Evolutionary conservation across 1,284 basidiomycete genomes (phyloP).

Genomic region (Ceratobasidium sp.): DNA sequence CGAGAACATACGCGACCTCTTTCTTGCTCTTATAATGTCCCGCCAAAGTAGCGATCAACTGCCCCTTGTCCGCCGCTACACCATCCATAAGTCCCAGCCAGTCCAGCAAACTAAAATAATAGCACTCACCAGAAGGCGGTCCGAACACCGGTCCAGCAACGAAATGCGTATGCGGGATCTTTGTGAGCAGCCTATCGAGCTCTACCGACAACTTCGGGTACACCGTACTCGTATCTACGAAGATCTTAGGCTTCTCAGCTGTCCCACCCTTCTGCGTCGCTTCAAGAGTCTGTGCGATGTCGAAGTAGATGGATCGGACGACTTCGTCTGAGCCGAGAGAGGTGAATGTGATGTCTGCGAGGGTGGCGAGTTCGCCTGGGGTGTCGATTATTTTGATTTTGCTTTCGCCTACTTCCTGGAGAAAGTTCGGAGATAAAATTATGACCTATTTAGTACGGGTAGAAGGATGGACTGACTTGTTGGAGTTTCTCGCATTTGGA

Average conservation of each 20-base stretch:
- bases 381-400: conserved; percentile 69
- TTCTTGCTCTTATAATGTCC: conserved; percentile 90
- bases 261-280: conserved; percentile 49
- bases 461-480: conserved; percentile 5
- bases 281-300: conserved; percentile 72
- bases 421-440: background rate
- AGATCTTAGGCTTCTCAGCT: conserved; percentile 70
- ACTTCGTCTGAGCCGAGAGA: conserved; percentile 81
- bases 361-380: conserved; percentile 68
- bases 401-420: conserved; percentile 66
- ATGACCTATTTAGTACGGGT: no score
- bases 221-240: conserved; percentile 86
- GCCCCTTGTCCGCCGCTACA: conserved; percentile 74
- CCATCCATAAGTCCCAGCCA: conserved; percentile 58
- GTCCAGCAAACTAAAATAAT: conserved; percentile 48
- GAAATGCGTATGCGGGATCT: conserved; percentile 73
- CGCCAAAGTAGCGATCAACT: conserved; percentile 82
- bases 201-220: conserved; percentile 82
- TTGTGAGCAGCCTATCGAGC: conserved; percentile 77
- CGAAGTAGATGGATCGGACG: conserved; percentile 75
- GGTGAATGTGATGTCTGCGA: conserved; percentile 87
- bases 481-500: conserved; percentile 70
- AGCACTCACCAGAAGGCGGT: conserved; percentile 51
- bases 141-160: conserved; percentile 88
- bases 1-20: conserved; percentile 77